Percentiles rank a stretch among this genome's conserved stretches.
Evolutionary conservation across 139 green algal genomes (phyloP).

Genomic region (Tetratostichococcus sp.): DNA sequence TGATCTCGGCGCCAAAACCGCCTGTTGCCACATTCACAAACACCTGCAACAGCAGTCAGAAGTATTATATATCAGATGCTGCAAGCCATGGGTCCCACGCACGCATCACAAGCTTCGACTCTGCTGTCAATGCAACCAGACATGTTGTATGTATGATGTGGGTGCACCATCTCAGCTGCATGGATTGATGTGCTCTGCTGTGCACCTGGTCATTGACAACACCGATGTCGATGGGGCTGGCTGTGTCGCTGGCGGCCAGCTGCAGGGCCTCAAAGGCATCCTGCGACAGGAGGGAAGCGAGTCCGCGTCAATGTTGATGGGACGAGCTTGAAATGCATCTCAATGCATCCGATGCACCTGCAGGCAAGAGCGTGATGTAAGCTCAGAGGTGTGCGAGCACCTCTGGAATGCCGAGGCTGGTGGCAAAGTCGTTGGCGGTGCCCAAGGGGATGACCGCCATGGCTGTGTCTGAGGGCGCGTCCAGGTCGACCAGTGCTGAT

Average conservation of each 20-base stretch:
- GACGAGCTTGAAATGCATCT: no score
- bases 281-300: background rate
- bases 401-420: constrained; percentile 11
- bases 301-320: no score
- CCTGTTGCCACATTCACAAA: constrained; percentile 25
- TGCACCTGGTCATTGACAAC: constrained; percentile 15
- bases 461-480: constrained; percentile 1
- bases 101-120: no score
- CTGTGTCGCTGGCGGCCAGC: constrained; percentile 12
- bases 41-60: constrained; percentile 5
- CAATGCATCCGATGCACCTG: no score
- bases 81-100: no score
- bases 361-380: no score
- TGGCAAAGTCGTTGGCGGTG: constrained; percentile 27
- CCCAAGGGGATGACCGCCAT: constrained; percentile 18
- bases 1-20: constrained; percentile 19
- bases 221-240: constrained; percentile 15
- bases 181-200: no score
- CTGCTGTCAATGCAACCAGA: no score
- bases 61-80: no score
- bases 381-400: no score
- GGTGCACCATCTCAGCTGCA: no score
- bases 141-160: no score
- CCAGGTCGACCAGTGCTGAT: constrained; percentile 9
- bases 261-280: constrained; percentile 21